These are phyloP conservation scores for Chloranthus sessilifolius DNA, from an alignment of 164 flowering plant species.

Conservation along the genomic window DNA sequence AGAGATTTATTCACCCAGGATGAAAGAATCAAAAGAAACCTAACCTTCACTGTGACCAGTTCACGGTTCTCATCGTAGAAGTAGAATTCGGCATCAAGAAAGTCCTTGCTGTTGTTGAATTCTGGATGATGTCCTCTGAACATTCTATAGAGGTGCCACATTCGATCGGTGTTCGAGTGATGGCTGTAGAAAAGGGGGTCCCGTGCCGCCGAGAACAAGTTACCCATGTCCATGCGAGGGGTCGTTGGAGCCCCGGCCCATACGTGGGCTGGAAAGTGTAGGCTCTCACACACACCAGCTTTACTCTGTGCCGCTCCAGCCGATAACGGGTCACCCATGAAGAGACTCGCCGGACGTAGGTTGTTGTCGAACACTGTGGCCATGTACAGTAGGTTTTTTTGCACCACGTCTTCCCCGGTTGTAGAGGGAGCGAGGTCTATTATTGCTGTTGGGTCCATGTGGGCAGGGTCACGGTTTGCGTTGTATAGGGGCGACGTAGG, in stretches of 20 bases:
- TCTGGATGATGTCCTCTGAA: neutral
- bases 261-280: neutral
- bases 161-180: constrained; percentile 3
- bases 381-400: too few species aligned
- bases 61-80: constrained; percentile 10
- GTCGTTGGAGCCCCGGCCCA: neutral
- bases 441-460: neutral
- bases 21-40: too few species aligned
- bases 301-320: neutral
- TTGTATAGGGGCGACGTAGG: constrained; percentile 1
- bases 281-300: neutral
- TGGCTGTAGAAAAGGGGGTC: constrained; percentile 5
- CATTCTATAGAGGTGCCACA: constrained; percentile 2
- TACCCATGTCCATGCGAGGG: neutral
- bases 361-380: neutral
- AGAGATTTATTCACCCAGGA: too few species aligned
- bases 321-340: neutral
- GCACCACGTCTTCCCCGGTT: too few species aligned
- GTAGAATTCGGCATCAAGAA: constrained; percentile 2
- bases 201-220: constrained; percentile 3
- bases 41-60: constrained; percentile 4
- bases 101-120: neutral
- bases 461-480: constrained; percentile 4
- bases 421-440: too few species aligned
- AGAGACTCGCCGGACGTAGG: too few species aligned